phyloP scores from a whole-genome alignment of 352 stramenopile genomes.

The Globisporangium nagaii region DNA sequence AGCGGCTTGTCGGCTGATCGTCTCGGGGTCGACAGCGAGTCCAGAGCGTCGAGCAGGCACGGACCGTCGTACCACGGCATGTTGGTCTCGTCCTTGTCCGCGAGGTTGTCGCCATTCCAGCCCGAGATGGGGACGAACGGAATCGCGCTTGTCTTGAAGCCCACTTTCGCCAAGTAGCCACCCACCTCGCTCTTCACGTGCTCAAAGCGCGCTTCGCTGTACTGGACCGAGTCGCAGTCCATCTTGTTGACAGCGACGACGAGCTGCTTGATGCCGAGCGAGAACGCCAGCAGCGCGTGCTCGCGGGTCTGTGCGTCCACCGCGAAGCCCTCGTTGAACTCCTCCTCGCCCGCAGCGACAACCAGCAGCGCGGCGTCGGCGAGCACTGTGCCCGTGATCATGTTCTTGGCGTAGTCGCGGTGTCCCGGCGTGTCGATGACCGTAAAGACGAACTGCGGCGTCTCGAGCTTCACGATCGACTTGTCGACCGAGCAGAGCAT shows the following conservation, averaged over 20 bases:
- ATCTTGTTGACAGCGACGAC: slow-evolving; percentile 99
- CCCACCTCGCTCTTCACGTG: slow-evolving; percentile 92
- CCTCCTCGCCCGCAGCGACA: slow-evolving; percentile 87
- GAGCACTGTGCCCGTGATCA: slow-evolving; percentile 98
- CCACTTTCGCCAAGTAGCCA: slow-evolving; percentile 95
- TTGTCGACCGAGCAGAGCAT: slow-evolving; percentile 98
- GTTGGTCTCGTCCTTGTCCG: slow-evolving; percentile 89
- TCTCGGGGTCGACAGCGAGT: slow-evolving; percentile 89
- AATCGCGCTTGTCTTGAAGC: slow-evolving; percentile 95
- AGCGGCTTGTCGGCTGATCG: slow-evolving; percentile 93
- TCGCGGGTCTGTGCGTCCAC: slow-evolving; percentile 95
- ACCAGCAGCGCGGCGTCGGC: slow-evolving; percentile 97
- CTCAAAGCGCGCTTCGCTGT: slow-evolving; percentile 91
- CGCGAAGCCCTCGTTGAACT: slow-evolving; percentile 95
- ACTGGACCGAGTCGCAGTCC: slow-evolving; percentile 94
- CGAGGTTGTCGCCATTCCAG: slow-evolving; percentile 97
- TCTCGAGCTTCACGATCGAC: slow-evolving; percentile 97
- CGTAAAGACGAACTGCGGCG: slow-evolving; percentile 95
- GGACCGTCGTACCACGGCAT: slow-evolving; percentile 98
- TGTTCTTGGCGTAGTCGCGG: slow-evolving; percentile 99
- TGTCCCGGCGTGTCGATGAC: slow-evolving; percentile 98
- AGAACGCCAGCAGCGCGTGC: slow-evolving; percentile 95
- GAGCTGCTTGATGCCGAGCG: slow-evolving; percentile 97
- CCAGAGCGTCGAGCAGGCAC: slow-evolving; percentile 89
- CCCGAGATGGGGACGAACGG: slow-evolving; percentile 96